Base-by-base conservation (phyloP, 2,329 filamentous ascomycete species). In the Colletotrichum acutatum region DNA sequence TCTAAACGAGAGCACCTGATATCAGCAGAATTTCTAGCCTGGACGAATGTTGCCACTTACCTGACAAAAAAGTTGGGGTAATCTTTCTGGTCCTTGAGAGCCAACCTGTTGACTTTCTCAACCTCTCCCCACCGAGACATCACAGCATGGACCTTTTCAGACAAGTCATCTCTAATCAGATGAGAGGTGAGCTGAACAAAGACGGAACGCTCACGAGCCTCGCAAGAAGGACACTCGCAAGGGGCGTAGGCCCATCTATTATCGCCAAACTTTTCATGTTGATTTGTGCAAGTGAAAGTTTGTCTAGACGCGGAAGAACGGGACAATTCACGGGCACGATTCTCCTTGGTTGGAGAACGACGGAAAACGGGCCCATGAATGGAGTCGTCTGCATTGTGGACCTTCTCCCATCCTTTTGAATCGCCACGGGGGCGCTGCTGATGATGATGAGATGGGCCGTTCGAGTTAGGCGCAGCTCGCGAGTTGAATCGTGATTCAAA, bases 191-290 rank as follows among this genome's bases (percentile, higher is more conserved):
- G 22, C 22, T 53, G 24, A 2, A 68, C 16, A 4, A 34, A 68
- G 30, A 68, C 57, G 28, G 66, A 53, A 2, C 57, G 77, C 64
- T 83, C 83, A 42, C 78, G 75, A 7, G 70, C 58, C 26, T 76
- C 74, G 49, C 82, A 84, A 3, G 71, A 61, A 19, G 66, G 37
- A 46, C 82, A 84, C 58, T 58, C 67, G 65, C 82, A 83, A 1
- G 74, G 76, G 19, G 74, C 66, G 67, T 83, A 83, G 3, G n/a
- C 11, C 24, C 34, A 59, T 32, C 12, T 34, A 9, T 28, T 30
- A 9, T 28, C 5, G 5, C 6, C 49, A n/a, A 16, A 7, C 19
- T 14, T 42, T 26, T 19, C 16, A 28, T 53, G 49, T 16, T 49
- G 42, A 9, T 68, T 68, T 16, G 6, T 14, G 66, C 66, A 68